Evolutionary conservation across 108 stramenopile genomes (phyloP).

Genomic region (Nannochloropsis gaditana): DNA sequence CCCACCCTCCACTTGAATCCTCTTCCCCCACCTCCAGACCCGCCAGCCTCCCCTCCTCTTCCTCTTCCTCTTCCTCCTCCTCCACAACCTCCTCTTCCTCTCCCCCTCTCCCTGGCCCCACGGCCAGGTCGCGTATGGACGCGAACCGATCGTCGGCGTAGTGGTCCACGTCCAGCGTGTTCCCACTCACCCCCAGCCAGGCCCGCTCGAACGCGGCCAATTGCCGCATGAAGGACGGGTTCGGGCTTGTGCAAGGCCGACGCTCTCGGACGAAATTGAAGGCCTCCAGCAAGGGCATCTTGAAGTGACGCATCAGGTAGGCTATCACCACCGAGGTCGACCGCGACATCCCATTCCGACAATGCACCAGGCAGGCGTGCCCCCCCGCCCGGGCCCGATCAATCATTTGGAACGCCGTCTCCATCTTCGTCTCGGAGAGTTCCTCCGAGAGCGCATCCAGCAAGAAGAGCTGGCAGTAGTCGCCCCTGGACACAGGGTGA

Average conservation of each 20-base stretch:
- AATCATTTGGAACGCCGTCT: background rate
- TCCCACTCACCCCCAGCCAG: background rate
- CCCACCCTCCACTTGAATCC: background rate
- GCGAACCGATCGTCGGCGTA: constrained; percentile 1
- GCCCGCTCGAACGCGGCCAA: background rate
- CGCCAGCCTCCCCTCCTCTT: background rate
- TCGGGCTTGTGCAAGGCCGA: background rate
- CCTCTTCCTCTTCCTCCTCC: background rate
- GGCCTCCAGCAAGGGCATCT: constrained; percentile 6
- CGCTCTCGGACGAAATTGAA: background rate
- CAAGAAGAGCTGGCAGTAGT: background rate
- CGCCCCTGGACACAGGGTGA: background rate
- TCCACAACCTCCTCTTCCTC: background rate
- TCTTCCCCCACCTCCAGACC: background rate
- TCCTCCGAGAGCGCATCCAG: background rate
- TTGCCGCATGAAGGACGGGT: constrained; percentile 8
- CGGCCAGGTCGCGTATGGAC: background rate
- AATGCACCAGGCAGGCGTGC: background rate
- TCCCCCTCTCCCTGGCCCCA: background rate
- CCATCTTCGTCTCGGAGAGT: background rate
- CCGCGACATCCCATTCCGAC: background rate
- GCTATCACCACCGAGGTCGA: background rate
- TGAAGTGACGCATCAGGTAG: background rate
- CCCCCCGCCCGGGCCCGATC: background rate
- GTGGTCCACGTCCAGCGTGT: background rate